Base-by-base conservation (phyloP, 768 basidiomycete genomes). In the Rhizopogon vinicolor region DNA sequence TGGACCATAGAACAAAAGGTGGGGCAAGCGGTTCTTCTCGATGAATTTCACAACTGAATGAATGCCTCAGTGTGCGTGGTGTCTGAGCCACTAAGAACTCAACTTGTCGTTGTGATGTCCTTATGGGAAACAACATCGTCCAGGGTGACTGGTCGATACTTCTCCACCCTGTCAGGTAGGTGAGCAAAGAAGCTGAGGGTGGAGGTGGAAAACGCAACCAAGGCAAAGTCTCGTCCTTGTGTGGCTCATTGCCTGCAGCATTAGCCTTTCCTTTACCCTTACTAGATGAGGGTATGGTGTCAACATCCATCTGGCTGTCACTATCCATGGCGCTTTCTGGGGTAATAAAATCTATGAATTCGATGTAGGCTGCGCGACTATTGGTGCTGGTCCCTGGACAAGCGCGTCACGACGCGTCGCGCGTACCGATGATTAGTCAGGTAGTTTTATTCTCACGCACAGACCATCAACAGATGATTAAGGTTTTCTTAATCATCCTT, bases 101-200 rank as follows among this genome's bases (percentile, higher is more conserved):
- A 49, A 98, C 97, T 98, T 7, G 97, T 99, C 44, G 77, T 83
- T 1, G 89, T 98, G 60, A 98, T 98, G 67, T 97, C 93, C 60
- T 90, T 87, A 66, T 99, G 97, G 0, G 96, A 96, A 7, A 99
- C 97, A 19, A 99, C 93, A 63, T 98, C 97, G 63, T 89, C 86
- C 54, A 99, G 73, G 3, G 89, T 87, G 8, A 87, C 88, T 12
- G 97, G 97, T 52, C 97, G 76, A 73, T 98, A 98, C 72, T 98
- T 98, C 72, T 99, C 96, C 39, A 98, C 97, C 96, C 96, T 96
- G 60, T 44, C 35, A 53, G 43, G 50, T 53, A 18, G 43, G 40
- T 46, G 19, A 54, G 19, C 35, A 29, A 52, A 44, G 31, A 60
- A 45, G 41, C 52, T 49, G 42, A 49, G 41, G 44, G 49, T 29